Evolutionary conservation across 192 early-diverging fungal genomes (phyloP), one percentile per base, ranked within the genome.

Genomic region (Glomus cerebriforme): DNA sequence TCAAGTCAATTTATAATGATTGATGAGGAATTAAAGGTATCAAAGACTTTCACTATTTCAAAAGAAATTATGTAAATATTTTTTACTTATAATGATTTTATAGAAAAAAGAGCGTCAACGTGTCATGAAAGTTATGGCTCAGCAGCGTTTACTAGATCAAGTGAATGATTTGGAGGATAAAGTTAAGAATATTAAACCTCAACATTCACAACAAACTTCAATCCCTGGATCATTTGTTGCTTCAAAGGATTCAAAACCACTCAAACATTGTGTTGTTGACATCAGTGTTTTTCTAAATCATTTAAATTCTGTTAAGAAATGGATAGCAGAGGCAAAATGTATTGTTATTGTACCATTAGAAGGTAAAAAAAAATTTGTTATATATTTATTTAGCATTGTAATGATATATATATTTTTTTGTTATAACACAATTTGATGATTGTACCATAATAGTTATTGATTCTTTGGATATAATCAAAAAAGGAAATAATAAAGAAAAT

Each of bases 261-360:
- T 10, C 19, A 73, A 65, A 68, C 39, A 37, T 9, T 86, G 82
- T 54, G 80, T 90, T 0, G 80, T 88, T 47, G 89, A 88, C 73
- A 84, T 85, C 8, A 85, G 84, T 1, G 84, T 83, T 1, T 81
- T 90, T 13, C 78, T 88, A 35, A 86, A 88, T 79, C 81, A 78
- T 37, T 73, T 90, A 2, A 49, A 73, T 4, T 85, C 82, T 45
- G 77, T 90, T n/a, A 87, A 86, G 81, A 80, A 79, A 24, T 83
- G 88, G 79, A 71, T 85, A 35, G 80, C 80, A 17, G 81, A 86
- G 27, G 78, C 79, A 12, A 81, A 81, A 19, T 82, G 83, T 64
- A 80, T 85, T 37, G 79, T 90, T 12, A 83, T 90, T 81, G 85
- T 90, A 15, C 89, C 89, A 2, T 77, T 88, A 26, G 86, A 90